Base-by-base conservation (phyloP, 306 rosid species). In the Gleditsia sinensis region DNA sequence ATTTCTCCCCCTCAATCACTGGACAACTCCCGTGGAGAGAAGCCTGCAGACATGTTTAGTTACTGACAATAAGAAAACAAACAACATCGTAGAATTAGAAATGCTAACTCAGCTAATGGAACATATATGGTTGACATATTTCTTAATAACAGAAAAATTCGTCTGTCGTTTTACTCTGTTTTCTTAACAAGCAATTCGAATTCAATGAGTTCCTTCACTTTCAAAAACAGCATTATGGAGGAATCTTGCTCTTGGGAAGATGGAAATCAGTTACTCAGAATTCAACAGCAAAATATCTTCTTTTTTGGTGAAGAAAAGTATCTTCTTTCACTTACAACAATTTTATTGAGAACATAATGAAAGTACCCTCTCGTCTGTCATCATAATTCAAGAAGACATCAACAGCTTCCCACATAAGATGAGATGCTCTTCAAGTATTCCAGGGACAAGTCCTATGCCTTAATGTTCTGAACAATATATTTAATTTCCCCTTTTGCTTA, bases 1-100 rank as follows among this genome's bases (percentile, higher is more conserved):
- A 87, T 81, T 87, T 89, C 83, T 87, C 86, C 40, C 91, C 95
- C 67, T 80, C 66, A 67, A 82, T 83, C 67, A 89, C 92, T 4
- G 92, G 87, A 76, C 95, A 89, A 77, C 95, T 89, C 75, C 90
- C 88, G 78, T 87, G 90, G 40, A 87, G 92, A 75, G 88, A 89
- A 34, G 75, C 72, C 91, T 85, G 88, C 86, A 83, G 6, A 58
- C 12, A 72, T 67, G 70, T 78, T 54, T 6, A 64, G 23, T 46
- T 39, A 58, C 28, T 33, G 14, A 16, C 58, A 62, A 71, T 46
- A 17, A 30, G 46, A 10, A 36, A 60, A n/a, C 25, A 71, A 61
- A 24, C 21, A 51, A 54, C 69, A 48, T 58, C n/a, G n/a, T n/a
- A n/a, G n/a, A n/a, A 25, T 23, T 34, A 63, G 24, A 9, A 14